Evolutionary conservation across 768 basidiomycete species (phyloP), one percentile per base, ranked within the genome.

Genomic region (Russula foetens): DNA sequence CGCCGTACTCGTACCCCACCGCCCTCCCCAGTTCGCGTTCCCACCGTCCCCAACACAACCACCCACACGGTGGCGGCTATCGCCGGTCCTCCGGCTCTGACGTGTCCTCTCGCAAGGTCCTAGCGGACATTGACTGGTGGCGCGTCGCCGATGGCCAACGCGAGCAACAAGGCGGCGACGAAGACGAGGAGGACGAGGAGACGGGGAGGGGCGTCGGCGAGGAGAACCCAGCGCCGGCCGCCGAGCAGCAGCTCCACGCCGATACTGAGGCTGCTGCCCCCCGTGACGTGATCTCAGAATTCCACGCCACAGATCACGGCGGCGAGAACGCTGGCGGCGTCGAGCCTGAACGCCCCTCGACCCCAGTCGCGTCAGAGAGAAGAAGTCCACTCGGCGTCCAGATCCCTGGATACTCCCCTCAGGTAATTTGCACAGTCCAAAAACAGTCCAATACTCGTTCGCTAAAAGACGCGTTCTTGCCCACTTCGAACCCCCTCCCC

Each of bases 81-180:
- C 81, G 86, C 69, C 84, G 88, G 61, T 81, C 86, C 14, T 83
- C 84, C 23, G 85, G 82, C 62, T 87, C 88, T 66, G 84, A 87
- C 69, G 81, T 81, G 38, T 72, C 70, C 66, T 76, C 72, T 64
- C 80, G 90, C 69, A 80, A 88, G 66, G 87, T 92, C 67, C 79
- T 92, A 62, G 89, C 87, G 35, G 90, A 92, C 76, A 86, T 92
- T 69, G 89, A 90, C 71, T 92, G 90, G 89, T 91, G 89, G 89
- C 81, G 78, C 67, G 88, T 91, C 66, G 75, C 80, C 63, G 87
- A 84, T 62, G 84, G 86, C 64, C 88, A 92, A 74, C 79, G 77
- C 73, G 78, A 79, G 68, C 73, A 72, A 69, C 67, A 33, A 33
- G 75, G 73, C 64, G 72, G 70, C 66, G 77, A 76, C 69, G 66